Conservation (phyloP, 352 stramenopile species). For the Phytophthora kernoviae region DNA sequence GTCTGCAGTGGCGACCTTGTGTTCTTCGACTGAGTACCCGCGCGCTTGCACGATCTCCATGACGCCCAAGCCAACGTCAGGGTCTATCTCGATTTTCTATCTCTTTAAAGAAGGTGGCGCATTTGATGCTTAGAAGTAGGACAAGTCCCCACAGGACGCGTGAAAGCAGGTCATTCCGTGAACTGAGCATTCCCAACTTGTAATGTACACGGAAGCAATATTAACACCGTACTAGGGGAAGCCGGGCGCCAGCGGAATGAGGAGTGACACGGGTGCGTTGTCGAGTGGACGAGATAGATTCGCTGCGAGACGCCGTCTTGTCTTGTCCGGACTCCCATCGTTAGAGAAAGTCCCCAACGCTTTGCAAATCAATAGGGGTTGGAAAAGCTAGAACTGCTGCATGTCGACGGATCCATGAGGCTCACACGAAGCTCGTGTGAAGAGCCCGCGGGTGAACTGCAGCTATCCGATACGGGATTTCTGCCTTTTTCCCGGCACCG, state of each 20-base stretch:
- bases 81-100: slow-evolving; percentile 24
- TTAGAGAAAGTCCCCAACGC: neutral
- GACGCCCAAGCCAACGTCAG: slow-evolving; percentile 29
- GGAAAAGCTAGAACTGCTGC: no score
- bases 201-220: neutral
- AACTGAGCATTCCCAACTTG: neutral
- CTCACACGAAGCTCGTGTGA: no score
- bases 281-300: no score
- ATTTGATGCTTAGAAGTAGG: slow-evolving; percentile 1
- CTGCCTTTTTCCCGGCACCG: no score
- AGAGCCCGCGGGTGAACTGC: no score
- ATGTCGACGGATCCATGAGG: no score
- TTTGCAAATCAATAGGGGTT: no score
- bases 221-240: neutral
- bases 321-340: neutral
- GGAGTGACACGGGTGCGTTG: no score
- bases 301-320: neutral
- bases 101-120: slow-evolving; percentile 7
- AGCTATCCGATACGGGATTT: no score
- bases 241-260: no score
- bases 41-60: slow-evolving; percentile 36
- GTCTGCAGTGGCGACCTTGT: slow-evolving; percentile 52
- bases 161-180: neutral
- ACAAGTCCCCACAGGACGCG: slow-evolving; percentile 2
- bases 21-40: slow-evolving; percentile 49